These are phyloP conservation scores for Pyricularia sp. DNA, from an alignment of 2,329 filamentous ascomycete species.

Conservation along the genomic window DNA sequence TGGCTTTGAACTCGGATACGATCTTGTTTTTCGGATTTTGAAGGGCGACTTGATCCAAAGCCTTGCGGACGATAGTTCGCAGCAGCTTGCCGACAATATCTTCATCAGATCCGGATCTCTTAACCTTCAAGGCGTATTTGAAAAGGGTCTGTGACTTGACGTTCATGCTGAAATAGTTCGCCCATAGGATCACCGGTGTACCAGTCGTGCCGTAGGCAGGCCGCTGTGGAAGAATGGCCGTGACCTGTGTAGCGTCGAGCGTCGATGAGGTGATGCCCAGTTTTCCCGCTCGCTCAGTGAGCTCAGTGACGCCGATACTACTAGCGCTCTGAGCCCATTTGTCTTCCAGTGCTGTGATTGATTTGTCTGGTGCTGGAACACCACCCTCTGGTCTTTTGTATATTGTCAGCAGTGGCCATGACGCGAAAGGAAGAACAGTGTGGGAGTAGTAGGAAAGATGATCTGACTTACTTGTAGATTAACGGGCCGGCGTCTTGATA, in stretches of 20 bases:
- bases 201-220: slow-evolving; percentile 40
- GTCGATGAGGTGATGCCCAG: slow-evolving; percentile 15
- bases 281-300: slow-evolving; percentile 26
- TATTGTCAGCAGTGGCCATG: neutral
- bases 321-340: slow-evolving; percentile 22
- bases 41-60: slow-evolving; percentile 17
- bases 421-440: neutral
- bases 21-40: slow-evolving; percentile 23
- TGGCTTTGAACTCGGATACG: slow-evolving; percentile 30
- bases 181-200: slow-evolving; percentile 33
- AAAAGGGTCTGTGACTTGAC: slow-evolving; percentile 26
- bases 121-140: slow-evolving; percentile 27
- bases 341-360: slow-evolving; percentile 29
- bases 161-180: slow-evolving; percentile 43
- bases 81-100: slow-evolving; percentile 11
- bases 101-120: slow-evolving; percentile 22
- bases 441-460: neutral
- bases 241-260: slow-evolving; percentile 1
- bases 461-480: neutral
- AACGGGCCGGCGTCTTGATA: slow-evolving; percentile 4
- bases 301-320: slow-evolving; percentile 14
- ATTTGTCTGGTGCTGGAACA: slow-evolving; percentile 15
- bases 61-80: slow-evolving; percentile 9
- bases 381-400: neutral
- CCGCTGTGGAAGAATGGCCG: slow-evolving; percentile 28